These are phyloP conservation scores for Suillus plorans DNA, from an alignment of 768 basidiomycete species.

Conservation along the genomic window DNA sequence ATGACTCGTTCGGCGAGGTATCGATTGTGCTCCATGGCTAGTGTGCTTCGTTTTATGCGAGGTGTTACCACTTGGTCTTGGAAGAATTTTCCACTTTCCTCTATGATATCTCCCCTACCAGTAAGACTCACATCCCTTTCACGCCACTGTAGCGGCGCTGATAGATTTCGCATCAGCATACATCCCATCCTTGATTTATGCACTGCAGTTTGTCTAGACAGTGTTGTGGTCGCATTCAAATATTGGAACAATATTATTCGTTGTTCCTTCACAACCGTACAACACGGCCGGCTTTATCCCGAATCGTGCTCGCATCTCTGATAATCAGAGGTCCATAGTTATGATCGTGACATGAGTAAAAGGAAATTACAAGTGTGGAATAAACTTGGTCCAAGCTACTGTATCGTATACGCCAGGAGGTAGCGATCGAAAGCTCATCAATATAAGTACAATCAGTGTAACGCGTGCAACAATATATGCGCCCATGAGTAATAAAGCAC, in stretches of 20 bases:
- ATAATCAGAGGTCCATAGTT: not conserved
- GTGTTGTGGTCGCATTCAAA: not conserved
- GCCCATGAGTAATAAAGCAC: too few species aligned
- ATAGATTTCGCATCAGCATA: not conserved
- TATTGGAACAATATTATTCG: not conserved
- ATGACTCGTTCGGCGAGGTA: not conserved
- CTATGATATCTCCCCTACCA: not conserved
- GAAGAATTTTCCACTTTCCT: not conserved
- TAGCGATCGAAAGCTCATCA: slow-evolving; percentile 12
- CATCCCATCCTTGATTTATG: not conserved
- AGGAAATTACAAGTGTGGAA: slow-evolving; percentile 7
- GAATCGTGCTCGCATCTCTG: not conserved
- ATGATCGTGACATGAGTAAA: not conserved
- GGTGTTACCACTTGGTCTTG: too few species aligned
- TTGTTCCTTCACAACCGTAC: not conserved
- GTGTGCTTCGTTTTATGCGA: not conserved
- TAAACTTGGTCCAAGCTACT: slow-evolving; percentile 18
- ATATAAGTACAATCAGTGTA: slow-evolving; percentile 10
- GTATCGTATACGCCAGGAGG: slow-evolving; percentile 11
- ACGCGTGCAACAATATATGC: slow-evolving; percentile 15
- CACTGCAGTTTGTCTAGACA: not conserved
- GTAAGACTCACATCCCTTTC: not conserved
- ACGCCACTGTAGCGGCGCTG: not conserved
- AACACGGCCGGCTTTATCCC: not conserved
- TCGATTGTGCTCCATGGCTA: not conserved